Base-by-base conservation (phyloP, 495 filamentous ascomycete species). In the Aspergillus homomorphus region DNA sequence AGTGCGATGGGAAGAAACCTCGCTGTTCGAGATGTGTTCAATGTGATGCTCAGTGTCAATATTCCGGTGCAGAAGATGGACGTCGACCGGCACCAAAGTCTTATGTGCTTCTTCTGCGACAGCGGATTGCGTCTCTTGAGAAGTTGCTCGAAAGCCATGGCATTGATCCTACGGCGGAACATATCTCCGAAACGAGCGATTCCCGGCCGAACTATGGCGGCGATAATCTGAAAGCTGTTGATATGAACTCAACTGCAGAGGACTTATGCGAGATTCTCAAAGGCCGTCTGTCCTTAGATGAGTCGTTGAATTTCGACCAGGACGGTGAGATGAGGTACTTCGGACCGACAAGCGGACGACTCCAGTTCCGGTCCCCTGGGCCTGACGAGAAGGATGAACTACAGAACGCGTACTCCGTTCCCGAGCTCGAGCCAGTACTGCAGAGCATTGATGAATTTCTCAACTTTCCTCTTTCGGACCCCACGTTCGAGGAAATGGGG, bases 241-340 rank as follows among this genome's bases (percentile, higher is more conserved):
- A n/a, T 2, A 24, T 24, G 24, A 23, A 9, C 22, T 15, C 53
- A 10, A 16, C 53, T 3, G 20, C 66, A 19, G 68, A 71, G 19
- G 62, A 65, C 22, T 18, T 71, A 19, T 66, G 65, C 42, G 45
- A 59, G 12, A 66, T 57, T 8, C 66, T 69, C 49, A 63, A 71
- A 38, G 69, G 69, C 6, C 61, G 61, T 19, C 54, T 69, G 8
- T 65, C 65, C 16, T 23, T 69, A n/a, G 66, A 69, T 45, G 69
- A 67, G 54, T 67, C 66, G 18, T 58, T 71, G 51, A 71, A 71
- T 21, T 71, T 66, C 43, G 69, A 71, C 42, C 62, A 71, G 45
- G 69, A 69, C 61, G 66, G 67, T 0, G 69, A 71, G 44, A 63
- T 68, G 30, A 53, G 69, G 3, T 71, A 69, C 43, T 69, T 69